Conservation (phyloP, 2,329 filamentous ascomycete genomes). For the Cytospora leucostoma region DNA sequence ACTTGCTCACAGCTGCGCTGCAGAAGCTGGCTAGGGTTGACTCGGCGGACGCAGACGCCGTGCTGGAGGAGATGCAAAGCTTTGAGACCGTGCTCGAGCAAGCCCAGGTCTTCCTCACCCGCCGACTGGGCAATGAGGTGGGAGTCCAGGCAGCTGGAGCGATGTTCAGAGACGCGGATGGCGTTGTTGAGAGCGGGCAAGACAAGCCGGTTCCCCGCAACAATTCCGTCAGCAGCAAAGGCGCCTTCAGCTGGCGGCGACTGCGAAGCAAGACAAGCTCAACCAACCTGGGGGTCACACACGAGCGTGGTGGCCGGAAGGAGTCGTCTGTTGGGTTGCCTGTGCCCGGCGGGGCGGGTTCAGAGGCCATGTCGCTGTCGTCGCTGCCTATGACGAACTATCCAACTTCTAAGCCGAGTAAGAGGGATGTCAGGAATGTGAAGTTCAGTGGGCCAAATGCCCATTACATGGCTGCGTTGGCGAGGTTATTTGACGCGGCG, state of each 20-base stretch:
- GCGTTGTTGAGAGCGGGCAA: conserved; percentile 45
- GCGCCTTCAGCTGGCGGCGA: conserved; percentile 85
- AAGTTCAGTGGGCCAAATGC: conserved; percentile 82
- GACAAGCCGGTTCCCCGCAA: conserved; percentile 52
- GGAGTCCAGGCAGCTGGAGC: conserved; percentile 74
- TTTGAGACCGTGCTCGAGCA: conserved; percentile 85
- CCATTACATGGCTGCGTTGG: conserved; percentile 88
- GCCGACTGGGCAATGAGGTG: conserved; percentile 91
- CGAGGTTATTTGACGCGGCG: conserved; percentile 87
- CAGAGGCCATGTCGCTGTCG: conserved; percentile 60
- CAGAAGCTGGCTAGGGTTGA: conserved; percentile 82
- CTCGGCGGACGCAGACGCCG: conserved; percentile 85
- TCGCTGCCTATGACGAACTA: conserved; percentile 76
- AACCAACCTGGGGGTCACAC: conserved; percentile 56
- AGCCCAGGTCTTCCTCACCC: conserved; percentile 72
- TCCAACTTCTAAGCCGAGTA: conserved; percentile 67
- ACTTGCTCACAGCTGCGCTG: conserved; percentile 85
- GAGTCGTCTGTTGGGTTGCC: conserved; percentile 33
- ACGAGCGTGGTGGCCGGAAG: conserved; percentile 46
- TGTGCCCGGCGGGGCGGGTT: conserved; percentile 55
- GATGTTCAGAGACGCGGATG: conserved; percentile 70
- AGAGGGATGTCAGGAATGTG: conserved; percentile 68
- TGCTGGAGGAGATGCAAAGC: conserved; percentile 91
- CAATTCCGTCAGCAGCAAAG: conserved; percentile 70
- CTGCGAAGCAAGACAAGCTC: conserved; percentile 86